phyloP scores from a whole-genome alignment of 1,284 basidiomycete species.

The Ganoderma leucocontextum region DNA sequence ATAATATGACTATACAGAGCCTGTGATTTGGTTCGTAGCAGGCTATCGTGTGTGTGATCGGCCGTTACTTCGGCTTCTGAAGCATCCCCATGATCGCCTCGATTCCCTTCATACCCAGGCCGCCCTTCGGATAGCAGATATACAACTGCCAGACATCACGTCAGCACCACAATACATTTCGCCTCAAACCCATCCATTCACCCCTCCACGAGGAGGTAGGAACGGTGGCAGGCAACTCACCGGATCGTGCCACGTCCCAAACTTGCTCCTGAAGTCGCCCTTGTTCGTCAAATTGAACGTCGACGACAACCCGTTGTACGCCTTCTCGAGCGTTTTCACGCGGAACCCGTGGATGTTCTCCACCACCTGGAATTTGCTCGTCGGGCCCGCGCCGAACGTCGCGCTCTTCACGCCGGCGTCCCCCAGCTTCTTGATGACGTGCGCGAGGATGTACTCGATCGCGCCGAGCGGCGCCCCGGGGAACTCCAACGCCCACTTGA shows the following conservation, averaged over 20 bases:
- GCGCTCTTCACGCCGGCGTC: constrained; percentile 51
- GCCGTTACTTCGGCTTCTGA: constrained; percentile 43
- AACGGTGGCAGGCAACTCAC: constrained; percentile 33
- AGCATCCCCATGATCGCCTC: constrained; percentile 49
- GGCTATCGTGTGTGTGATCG: neutral
- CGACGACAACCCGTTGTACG: constrained; percentile 53
- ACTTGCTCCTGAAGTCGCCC: constrained; percentile 55
- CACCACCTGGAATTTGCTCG: constrained; percentile 44
- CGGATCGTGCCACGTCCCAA: constrained; percentile 48
- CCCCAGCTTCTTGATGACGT: constrained; percentile 55
- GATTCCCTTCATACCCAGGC: constrained; percentile 45
- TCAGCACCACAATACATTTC: constrained; percentile 16
- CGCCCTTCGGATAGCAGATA: constrained; percentile 44
- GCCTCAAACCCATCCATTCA: neutral
- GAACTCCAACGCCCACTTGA: constrained; percentile 69
- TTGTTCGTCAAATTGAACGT: constrained; percentile 52
- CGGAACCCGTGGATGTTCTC: constrained; percentile 48
- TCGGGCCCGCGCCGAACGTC: constrained; percentile 58
- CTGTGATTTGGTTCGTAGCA: neutral
- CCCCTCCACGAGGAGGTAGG: neutral
- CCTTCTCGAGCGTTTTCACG: constrained; percentile 53
- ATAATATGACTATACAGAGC: neutral
- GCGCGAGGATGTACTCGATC: constrained; percentile 54
- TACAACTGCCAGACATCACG: constrained; percentile 34
- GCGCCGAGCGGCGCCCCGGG: constrained; percentile 60